A percentile compares a stretch with the other conserved stretches of the same genome.
Conservation (phyloP, 768 basidiomycete genomes). For the Russula abietina region DNA sequence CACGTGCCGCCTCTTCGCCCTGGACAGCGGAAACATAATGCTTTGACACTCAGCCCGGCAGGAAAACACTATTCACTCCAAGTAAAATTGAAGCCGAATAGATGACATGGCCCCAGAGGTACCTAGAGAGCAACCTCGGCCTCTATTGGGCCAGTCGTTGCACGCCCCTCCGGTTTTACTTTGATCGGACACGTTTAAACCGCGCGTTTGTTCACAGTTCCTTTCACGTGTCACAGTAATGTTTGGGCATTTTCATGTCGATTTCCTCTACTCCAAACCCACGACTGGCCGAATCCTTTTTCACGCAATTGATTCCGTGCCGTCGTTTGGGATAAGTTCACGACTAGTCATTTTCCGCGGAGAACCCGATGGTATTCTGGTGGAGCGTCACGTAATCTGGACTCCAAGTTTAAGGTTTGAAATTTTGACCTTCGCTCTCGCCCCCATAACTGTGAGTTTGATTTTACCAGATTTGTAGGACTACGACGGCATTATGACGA, state of each 20-base stretch:
- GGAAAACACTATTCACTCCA: background rate
- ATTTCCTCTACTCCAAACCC: background rate
- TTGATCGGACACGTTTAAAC: background rate
- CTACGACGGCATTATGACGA: background rate
- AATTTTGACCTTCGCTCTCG: background rate
- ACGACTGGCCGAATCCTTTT: background rate
- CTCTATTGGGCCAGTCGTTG: background rate
- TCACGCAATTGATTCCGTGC: background rate
- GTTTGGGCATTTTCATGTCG: background rate
- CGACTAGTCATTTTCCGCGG: background rate
- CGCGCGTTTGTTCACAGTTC: background rate
- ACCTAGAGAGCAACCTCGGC: background rate
- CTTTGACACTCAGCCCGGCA: background rate
- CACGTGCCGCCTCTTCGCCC: background rate
- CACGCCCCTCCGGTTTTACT: background rate
- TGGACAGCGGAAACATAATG: background rate
- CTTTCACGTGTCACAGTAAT: background rate
- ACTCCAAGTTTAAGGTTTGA: background rate
- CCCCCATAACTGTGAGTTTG: background rate
- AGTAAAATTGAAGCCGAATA: background rate
- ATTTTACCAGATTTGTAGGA: background rate
- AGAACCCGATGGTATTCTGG: background rate
- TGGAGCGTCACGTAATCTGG: background rate
- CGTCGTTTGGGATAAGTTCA: background rate
- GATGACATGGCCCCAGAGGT: background rate